Conservation (phyloP, 768 basidiomycete genomes). For the Tulasnella sp. region DNA sequence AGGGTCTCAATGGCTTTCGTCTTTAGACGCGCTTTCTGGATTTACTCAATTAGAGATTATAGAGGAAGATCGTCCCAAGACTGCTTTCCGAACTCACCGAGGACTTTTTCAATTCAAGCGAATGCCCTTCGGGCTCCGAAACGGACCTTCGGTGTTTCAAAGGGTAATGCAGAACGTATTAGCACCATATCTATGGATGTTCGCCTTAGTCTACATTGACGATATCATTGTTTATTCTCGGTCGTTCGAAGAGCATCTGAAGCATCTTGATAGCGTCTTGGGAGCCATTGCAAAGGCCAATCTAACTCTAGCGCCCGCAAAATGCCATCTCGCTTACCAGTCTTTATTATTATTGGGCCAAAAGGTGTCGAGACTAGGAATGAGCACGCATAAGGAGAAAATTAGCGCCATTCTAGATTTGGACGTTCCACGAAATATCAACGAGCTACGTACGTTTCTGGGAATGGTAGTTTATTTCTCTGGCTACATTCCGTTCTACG, state of each 20-base stretch:
- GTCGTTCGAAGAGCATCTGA: constrained; percentile 23
- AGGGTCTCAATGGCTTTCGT: constrained; percentile 25
- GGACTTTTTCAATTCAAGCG: constrained; percentile 32
- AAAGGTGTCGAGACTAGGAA: constrained; percentile 29
- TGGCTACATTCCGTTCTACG: constrained; percentile 28
- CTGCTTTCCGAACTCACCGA: constrained; percentile 30
- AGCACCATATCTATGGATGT: constrained; percentile 30
- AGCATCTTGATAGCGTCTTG: constrained; percentile 18
- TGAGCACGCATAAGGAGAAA: constrained; percentile 31
- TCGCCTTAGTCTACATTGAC: constrained; percentile 33
- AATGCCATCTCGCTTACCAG: constrained; percentile 28
- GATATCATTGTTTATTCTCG: constrained; percentile 24
- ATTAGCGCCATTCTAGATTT: constrained; percentile 27
- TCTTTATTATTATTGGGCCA: constrained; percentile 31
- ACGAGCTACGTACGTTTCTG: constrained; percentile 26
- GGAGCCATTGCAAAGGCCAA: constrained; percentile 24
- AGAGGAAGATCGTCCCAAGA: constrained; percentile 24
- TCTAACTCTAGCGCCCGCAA: constrained; percentile 26
- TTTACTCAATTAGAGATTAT: constrained; percentile 31
- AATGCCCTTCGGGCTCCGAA: constrained; percentile 32
- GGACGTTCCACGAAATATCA: constrained; percentile 18
- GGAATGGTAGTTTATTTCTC: constrained; percentile 33
- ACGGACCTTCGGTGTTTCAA: constrained; percentile 32
- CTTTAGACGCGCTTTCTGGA: constrained; percentile 29
- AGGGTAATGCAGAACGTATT: constrained; percentile 31